These are phyloP conservation scores for Naematelia aurantialba DNA, from an alignment of 768 basidiomycete genomes.

Conservation along the genomic window DNA sequence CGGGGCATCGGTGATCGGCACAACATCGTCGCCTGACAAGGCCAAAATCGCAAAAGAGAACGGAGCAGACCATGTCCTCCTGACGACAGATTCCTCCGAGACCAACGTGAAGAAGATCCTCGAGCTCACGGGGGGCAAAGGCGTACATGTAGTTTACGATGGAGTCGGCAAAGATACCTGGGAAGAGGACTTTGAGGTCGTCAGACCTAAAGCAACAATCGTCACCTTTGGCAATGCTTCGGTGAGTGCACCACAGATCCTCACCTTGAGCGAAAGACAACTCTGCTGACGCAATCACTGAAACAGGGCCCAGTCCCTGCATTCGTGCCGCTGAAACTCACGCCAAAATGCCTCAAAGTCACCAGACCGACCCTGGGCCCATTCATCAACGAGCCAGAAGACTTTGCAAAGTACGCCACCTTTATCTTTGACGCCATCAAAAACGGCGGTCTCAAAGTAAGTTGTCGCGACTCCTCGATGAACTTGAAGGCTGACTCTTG, in stretches of 20 bases:
- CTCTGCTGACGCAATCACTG: neutral
- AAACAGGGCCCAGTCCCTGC: conserved; percentile 59
- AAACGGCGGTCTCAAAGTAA: conserved; percentile 62
- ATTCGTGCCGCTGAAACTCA: conserved; percentile 68
- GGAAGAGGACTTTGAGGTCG: conserved; percentile 73
- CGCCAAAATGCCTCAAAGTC: conserved; percentile 72
- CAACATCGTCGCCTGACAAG: conserved; percentile 80
- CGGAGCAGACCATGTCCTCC: conserved; percentile 82
- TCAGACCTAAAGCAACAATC: conserved; percentile 81
- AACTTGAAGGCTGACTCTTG: conserved; percentile 5
- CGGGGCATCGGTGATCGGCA: conserved; percentile 89
- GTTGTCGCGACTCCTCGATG: neutral
- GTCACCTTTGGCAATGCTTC: conserved; percentile 91
- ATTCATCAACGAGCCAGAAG: conserved; percentile 70
- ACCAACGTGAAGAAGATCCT: conserved; percentile 60
- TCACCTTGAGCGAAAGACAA: neutral
- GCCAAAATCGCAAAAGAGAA: conserved; percentile 70
- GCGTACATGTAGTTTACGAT: conserved; percentile 77
- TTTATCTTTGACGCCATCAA: conserved; percentile 64
- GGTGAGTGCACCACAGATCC: too few species aligned
- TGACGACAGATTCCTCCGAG: conserved; percentile 59
- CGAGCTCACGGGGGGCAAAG: conserved; percentile 45
- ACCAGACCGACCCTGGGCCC: conserved; percentile 59
- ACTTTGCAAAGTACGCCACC: conserved; percentile 63
- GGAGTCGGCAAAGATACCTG: conserved; percentile 98